Evolutionary conservation across 2,329 filamentous ascomycete genomes (phyloP).

Genomic region (Exophiala aquamarina): DNA sequence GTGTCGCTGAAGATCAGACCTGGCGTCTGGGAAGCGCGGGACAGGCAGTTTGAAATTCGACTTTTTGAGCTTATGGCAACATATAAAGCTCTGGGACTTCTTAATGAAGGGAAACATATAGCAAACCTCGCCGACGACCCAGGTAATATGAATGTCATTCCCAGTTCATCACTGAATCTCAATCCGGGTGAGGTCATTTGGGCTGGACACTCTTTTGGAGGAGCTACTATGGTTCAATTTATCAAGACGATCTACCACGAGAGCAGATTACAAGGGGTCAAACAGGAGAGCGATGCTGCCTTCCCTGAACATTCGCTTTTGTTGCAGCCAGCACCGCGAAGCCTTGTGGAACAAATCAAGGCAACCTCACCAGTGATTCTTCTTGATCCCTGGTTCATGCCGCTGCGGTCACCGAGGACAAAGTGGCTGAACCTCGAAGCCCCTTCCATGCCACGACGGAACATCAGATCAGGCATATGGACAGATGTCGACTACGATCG

Average conservation of each 20-base stretch:
- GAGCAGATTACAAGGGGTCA: neutral
- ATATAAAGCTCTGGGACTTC: conserved; percentile 65
- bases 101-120: conserved; percentile 58
- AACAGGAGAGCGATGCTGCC: neutral
- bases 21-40: conserved; percentile 65
- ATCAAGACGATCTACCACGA: conserved; percentile 72
- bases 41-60: conserved; percentile 71
- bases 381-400: conserved; percentile 79
- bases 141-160: conserved; percentile 42
- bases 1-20: conserved; percentile 62
- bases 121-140: conserved; percentile 35
- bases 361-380: conserved; percentile 65
- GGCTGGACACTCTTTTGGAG: conserved; percentile 79
- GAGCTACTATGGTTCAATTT: conserved; percentile 71
- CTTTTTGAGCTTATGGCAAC: conserved; percentile 75
- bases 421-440: conserved; percentile 64
- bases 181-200: conserved; percentile 72
- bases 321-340: conserved; percentile 54
- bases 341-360: conserved; percentile 65
- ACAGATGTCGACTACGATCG: conserved; percentile 36
- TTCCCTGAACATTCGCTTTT: conserved; percentile 7
- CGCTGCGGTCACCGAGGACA: conserved; percentile 63
- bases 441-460: conserved; percentile 64
- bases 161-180: conserved; percentile 60
- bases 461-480: conserved; percentile 38